Conservation (phyloP, 331 rosid genomes). For the Malus hybrid region DNA sequence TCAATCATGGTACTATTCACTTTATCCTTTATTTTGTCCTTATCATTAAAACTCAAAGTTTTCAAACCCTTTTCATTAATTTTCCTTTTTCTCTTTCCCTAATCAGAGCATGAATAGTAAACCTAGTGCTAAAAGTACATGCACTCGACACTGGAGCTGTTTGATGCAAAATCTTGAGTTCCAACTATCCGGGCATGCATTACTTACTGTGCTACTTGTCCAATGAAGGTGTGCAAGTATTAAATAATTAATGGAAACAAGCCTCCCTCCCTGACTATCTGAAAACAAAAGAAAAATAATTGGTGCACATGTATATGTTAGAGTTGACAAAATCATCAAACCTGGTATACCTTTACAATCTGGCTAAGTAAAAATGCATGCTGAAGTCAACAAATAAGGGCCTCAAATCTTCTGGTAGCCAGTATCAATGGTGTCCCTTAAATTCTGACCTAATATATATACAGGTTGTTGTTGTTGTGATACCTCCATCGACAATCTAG, state of each 20-base stretch:
- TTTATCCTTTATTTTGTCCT: too few species aligned
- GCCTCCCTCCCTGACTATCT: not conserved
- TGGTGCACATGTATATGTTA: not conserved
- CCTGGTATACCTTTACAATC: not conserved
- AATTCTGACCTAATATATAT: not conserved
- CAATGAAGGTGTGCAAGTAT: not conserved
- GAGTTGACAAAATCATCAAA: not conserved
- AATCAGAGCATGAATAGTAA: too few species aligned
- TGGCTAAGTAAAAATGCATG: not conserved
- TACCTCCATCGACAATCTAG: not conserved
- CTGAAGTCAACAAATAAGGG: not conserved
- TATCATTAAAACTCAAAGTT: too few species aligned
- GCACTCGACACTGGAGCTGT: not conserved
- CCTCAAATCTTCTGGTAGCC: not conserved
- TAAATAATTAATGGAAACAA: not conserved
- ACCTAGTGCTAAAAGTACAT: not conserved
- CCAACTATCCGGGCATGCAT: slow-evolving; percentile 1
- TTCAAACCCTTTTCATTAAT: too few species aligned
- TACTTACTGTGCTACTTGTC: not conserved
- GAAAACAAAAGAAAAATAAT: not conserved
- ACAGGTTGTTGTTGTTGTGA: not conserved
- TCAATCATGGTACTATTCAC: too few species aligned
- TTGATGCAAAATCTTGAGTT: not conserved
- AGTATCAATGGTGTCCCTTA: not conserved
- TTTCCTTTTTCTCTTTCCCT: too few species aligned